Percentiles rank a stretch among this genome's conserved stretches.
Evolutionary conservation across 306 rosid species (phyloP).

Genomic region (Oemleria cerasiformis): DNA sequence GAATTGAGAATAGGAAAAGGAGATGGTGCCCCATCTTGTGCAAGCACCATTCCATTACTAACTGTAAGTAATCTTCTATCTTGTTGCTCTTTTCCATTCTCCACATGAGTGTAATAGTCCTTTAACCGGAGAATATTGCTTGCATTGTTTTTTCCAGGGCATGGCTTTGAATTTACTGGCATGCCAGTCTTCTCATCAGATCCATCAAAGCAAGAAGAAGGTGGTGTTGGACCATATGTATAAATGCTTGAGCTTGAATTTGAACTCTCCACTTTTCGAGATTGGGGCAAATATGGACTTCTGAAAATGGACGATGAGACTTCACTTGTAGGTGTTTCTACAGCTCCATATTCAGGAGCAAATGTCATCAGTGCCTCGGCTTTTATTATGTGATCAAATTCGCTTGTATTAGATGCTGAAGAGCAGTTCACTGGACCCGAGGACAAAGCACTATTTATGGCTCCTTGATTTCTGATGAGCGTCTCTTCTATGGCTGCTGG

Average conservation of each 20-base stretch:
- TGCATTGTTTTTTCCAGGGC: slow-evolving; percentile 44
- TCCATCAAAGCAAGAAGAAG: slow-evolving; percentile 68
- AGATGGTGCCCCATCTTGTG: slow-evolving; percentile 56
- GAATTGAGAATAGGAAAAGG: slow-evolving; percentile 50
- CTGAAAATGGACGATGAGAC: slow-evolving; percentile 68
- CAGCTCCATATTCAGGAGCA: slow-evolving; percentile 97
- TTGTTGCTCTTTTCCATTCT: slow-evolving; percentile 56
- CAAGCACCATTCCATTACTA: slow-evolving; percentile 31
- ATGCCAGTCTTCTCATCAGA: slow-evolving; percentile 63
- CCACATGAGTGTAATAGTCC: slow-evolving; percentile 66
- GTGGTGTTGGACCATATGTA: slow-evolving; percentile 83
- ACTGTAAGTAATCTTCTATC: slow-evolving; percentile 40
- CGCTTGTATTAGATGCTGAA: slow-evolving; percentile 52
- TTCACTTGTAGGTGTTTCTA: slow-evolving; percentile 76
- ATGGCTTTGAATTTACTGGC: slow-evolving; percentile 42
- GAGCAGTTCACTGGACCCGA: slow-evolving; percentile 46
- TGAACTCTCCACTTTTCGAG: slow-evolving; percentile 64
- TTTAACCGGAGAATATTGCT: slow-evolving; percentile 42
- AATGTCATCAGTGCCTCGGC: slow-evolving; percentile 96
- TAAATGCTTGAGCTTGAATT: slow-evolving; percentile 67
- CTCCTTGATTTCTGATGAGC: slow-evolving; percentile 57
- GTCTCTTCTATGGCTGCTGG: slow-evolving; percentile 58
- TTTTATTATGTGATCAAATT: slow-evolving; percentile 86
- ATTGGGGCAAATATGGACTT: slow-evolving; percentile 82
- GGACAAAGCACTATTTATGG: slow-evolving; percentile 42